Percentiles rank a stretch among this genome's conserved stretches.
Evolutionary conservation across 2,329 filamentous ascomycete genomes (phyloP).

Genomic region (Amesomyces nigricolor): DNA sequence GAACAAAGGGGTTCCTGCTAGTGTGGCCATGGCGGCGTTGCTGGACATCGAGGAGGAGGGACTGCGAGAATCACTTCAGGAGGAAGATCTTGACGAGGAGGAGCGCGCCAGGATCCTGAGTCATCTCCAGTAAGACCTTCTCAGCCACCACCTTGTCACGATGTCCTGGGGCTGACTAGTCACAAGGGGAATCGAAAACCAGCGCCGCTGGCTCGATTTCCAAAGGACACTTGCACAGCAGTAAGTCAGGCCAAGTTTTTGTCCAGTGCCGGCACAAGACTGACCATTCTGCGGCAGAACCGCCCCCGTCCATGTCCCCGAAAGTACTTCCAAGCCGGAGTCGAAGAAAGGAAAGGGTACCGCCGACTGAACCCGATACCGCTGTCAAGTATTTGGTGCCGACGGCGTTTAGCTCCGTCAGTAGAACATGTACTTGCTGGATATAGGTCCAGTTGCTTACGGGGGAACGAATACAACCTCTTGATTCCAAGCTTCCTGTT

Average conservation of each 20-base stretch:
- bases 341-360: background rate
- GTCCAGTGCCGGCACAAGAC: too few species aligned
- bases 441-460: too few species aligned
- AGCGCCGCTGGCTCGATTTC: slow-evolving; percentile 4
- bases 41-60: background rate
- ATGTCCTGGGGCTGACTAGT: background rate
- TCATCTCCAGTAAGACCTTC: background rate
- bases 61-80: background rate
- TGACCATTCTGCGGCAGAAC: background rate
- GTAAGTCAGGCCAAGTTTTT: background rate
- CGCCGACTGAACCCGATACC: too few species aligned
- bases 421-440: too few species aligned
- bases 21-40: background rate
- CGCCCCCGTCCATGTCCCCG: background rate
- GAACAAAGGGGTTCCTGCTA: background rate
- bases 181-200: background rate
- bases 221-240: background rate
- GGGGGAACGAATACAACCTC: too few species aligned
- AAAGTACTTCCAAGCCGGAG: background rate
- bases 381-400: too few species aligned
- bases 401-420: too few species aligned
- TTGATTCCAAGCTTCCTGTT: too few species aligned
- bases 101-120: background rate
- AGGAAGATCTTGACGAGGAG: background rate
- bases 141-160: too few species aligned